phyloP scores from a whole-genome alignment of 176 grass and related monocot species.

The Aegilops longissima region DNA sequence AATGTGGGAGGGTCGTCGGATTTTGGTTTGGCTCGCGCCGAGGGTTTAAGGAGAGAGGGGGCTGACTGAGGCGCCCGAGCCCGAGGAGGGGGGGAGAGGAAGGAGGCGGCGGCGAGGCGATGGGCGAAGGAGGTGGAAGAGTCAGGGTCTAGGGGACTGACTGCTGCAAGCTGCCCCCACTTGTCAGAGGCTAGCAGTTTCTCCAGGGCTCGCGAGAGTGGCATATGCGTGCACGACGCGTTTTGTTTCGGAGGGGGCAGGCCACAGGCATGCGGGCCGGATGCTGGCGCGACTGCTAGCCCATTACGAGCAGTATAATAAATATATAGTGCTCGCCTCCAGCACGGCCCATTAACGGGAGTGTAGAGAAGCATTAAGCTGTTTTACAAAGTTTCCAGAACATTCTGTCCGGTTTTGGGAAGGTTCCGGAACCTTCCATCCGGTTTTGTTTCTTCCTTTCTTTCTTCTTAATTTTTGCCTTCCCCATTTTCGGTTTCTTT shows the following conservation, averaged over 20 bases:
- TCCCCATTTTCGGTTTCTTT: too few relatives aligned
- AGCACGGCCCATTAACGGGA: too few relatives aligned
- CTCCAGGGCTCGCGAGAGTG: background rate
- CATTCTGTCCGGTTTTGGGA: too few relatives aligned
- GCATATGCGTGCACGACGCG: background rate
- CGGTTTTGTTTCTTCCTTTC: too few relatives aligned
- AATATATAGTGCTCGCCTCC: too few relatives aligned
- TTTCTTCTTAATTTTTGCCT: too few relatives aligned
- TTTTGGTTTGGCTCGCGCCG: background rate
- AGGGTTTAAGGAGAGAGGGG: conserved; percentile 28
- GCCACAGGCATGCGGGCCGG: background rate
- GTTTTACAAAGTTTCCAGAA: too few relatives aligned
- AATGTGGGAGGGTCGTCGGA: background rate
- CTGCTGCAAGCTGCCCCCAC: background rate
- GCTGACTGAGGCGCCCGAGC: background rate
- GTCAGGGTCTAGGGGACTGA: too few relatives aligned
- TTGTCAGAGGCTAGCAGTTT: background rate
- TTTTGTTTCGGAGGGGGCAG: background rate
- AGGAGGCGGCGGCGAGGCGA: background rate
- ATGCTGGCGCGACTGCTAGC: too few relatives aligned
- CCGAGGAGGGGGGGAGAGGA: background rate
- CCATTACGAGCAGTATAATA: too few relatives aligned
- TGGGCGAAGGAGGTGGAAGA: background rate
- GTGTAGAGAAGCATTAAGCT: too few relatives aligned
- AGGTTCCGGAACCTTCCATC: too few relatives aligned